Conservation (phyloP, 176 grass and related monocot genomes). For the Juncus inflexus region DNA sequence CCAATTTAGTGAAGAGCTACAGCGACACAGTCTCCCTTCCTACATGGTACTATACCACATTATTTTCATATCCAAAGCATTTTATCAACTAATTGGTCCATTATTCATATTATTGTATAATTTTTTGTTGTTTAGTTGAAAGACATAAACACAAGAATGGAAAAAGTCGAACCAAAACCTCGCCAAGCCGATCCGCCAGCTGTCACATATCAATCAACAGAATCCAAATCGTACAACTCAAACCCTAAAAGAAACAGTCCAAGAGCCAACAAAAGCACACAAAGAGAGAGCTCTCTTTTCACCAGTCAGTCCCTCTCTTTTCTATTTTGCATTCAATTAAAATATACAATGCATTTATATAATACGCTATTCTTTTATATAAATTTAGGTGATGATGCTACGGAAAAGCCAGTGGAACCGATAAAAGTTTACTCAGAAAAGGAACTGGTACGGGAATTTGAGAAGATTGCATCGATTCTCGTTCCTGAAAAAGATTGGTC, state of each 20-base stretch:
- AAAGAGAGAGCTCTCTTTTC: constrained; percentile 70
- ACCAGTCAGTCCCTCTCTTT: constrained; percentile 41
- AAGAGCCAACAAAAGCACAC: constrained; percentile 50
- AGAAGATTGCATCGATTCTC: constrained; percentile 82
- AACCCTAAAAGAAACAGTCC: constrained; percentile 86
- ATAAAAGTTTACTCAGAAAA: constrained; percentile 92
- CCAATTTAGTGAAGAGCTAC: constrained; percentile 94
- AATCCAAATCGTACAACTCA: constrained; percentile 60
- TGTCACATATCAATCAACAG: constrained; percentile 36
- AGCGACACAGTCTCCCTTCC: constrained; percentile 77
- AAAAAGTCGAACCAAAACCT: constrained; percentile 80
- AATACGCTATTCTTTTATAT: not conserved
- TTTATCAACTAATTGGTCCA: constrained; percentile 9
- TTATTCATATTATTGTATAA: constrained; percentile 32
- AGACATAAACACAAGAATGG: constrained; percentile 89
- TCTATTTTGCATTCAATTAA: not conserved
- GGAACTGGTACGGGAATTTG: constrained; percentile 84
- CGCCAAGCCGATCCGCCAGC: constrained; percentile 45
- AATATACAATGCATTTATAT: not conserved
- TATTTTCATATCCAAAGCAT: not conserved
- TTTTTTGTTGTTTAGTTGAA: constrained; percentile 52
- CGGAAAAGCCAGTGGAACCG: constrained; percentile 81
- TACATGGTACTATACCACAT: constrained; percentile 57
- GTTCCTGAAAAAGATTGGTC: constrained; percentile 98
- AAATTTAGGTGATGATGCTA: constrained; percentile 68